Base-by-base conservation (phyloP, 305 asterid genomes). In the Fraxinus greggii region DNA sequence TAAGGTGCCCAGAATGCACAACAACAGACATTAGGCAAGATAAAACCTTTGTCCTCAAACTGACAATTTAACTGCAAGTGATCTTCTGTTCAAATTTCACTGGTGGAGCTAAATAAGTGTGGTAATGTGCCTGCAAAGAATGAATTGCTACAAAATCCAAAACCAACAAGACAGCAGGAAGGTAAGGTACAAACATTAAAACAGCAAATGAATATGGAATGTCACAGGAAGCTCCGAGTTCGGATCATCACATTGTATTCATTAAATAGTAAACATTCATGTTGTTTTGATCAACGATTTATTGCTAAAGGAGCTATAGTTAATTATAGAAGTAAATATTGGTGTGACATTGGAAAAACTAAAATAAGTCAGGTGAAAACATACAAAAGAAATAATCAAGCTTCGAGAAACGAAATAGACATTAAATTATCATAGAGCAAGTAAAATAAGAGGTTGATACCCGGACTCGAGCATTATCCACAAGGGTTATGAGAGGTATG, bases 381-480 rank as follows among this genome's bases (percentile, higher is more conserved):
- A 69, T 69, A 13, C 9, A 28, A 29, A 69, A 69, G 26, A 54
- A 54, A 54, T 28, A 69, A 28, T 69, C 19, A 12, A 76, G 31
- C 32, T 65, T 12, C 3, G 72, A 23, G 5, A 6, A 36, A 5
- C 38, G 56, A 67, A 79, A 72, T 63, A 77, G 19, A 81, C 31
- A 79, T 9, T 54, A 54, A n/a, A 54, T 5, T 54, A 54, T 54
- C 65, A 54, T n/a, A n/a, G 56, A 84, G 48, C 9, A 77, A 63
- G 29, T 23, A 21, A 69, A 48, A 19, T 67, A 80, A 19, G 77
- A 35, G 78, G 54, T 10, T 24, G 23, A 54, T 92, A 92, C 98
- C 98, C 97, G 91, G 86, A 94, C 91, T 81, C 98, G 94, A 85
- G 98, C 93, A 89, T 94, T 94, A 86, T 94, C 95, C 28, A 93